Evolutionary conservation across 148 eudicot species (phyloP).

Genomic region (Nepenthes gracilis): DNA sequence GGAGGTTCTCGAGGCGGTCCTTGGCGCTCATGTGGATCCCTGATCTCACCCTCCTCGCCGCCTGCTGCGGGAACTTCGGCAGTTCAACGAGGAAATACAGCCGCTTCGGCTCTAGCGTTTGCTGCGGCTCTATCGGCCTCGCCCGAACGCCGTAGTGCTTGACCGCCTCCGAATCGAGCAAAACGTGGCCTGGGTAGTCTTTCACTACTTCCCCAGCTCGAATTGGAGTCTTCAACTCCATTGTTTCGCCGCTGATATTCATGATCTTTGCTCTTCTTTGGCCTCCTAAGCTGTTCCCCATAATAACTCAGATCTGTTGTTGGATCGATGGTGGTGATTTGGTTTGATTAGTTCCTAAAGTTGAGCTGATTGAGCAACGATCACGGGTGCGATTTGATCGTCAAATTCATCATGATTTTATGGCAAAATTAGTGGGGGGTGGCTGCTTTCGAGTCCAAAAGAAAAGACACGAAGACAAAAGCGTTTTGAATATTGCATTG

Average conservation of each 20-base stretch:
- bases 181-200: conserved; percentile 55
- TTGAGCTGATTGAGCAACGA: no score
- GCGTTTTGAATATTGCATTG: no score
- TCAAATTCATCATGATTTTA: no score
- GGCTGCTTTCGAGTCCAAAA: no score
- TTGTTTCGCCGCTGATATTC: conserved; percentile 64
- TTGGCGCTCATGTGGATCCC: conserved; percentile 16
- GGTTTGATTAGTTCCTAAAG: no score
- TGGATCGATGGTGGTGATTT: no score
- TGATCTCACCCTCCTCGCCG: conserved; percentile 26
- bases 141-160: conserved; percentile 54
- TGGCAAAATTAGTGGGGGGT: no score
- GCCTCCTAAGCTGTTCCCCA: conserved; percentile 55
- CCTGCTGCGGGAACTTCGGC: conserved; percentile 28
- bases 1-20: conserved; percentile 19
- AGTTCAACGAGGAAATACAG: conserved; percentile 62
- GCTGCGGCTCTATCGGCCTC: conserved; percentile 28
- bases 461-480: no score
- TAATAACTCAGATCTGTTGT: background rate
- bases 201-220: conserved; percentile 39
- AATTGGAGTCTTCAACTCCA: conserved; percentile 42
- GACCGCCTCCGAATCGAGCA: conserved; percentile 49
- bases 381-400: no score
- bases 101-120: conserved; percentile 34
- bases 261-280: conserved; percentile 47